Evolutionary conservation across 2,329 filamentous ascomycete species (phyloP), one percentile per base, ranked within the genome.

Genomic region (Microsporum ferrugineum): DNA sequence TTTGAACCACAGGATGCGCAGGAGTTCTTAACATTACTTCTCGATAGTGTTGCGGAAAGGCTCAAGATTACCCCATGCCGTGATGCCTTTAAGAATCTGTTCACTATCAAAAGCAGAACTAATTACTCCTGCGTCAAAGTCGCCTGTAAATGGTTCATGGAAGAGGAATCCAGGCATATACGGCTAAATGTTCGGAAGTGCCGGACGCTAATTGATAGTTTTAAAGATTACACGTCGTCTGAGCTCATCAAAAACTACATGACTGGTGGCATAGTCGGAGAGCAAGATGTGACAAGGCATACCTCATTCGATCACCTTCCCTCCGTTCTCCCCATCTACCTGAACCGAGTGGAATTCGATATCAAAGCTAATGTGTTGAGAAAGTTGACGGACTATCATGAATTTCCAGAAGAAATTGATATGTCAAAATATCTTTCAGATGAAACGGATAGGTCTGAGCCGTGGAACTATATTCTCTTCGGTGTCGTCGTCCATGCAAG

Each of bases 1-100:
- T 99, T 99, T 68, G 92, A 96, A 76, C 94, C 99, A 72, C 94
- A 99, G 74, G 95, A 99, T 75, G 94, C 99, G 5, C 94, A 99
- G 73, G 94, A 99, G 73, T 79, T 99, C 38, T 97, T 91, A 39
- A 84, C 94, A 61, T 96, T 97, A 72, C 80, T 99, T 64, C 97
- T 99, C 88, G 94, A 99, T 75, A 86, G 89, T 62, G 86, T 99
- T 77, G 94, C 99, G 71, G 88, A 94, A 70, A 92, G 89, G 72
- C 97, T 99, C 94, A 97, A 97, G 76, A 91, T 90, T 55, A 97
- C 94, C 1, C 85, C 88, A 58, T 88, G 90, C 12, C 89, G 97
- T 71, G 95, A 92, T 67, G 88, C 91, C 1, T 80, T 99, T 5
- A 86, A 91, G 0, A 85, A 88, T 64, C 88, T 99, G 78, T 97